These are phyloP conservation scores for Mrakia gelida DNA, from an alignment of 768 basidiomycete species.

Conservation along the genomic window DNA sequence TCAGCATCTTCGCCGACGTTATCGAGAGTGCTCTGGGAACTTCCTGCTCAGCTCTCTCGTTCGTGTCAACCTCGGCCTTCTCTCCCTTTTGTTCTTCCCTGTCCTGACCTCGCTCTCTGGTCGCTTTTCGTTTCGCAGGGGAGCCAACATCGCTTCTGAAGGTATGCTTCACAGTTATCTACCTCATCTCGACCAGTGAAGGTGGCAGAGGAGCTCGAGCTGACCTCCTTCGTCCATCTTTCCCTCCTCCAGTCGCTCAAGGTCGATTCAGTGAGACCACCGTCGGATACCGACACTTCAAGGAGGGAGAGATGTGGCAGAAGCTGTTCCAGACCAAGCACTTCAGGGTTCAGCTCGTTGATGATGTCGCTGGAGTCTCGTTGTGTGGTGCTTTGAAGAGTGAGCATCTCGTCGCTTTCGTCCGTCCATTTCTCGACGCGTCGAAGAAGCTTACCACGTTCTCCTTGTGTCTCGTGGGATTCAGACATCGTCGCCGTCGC, in stretches of 20 bases:
- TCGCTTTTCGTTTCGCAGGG: slow-evolving; percentile 35
- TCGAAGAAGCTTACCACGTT: neutral
- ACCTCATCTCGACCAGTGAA: neutral
- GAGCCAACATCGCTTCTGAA: slow-evolving; percentile 52
- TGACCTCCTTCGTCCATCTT: neutral
- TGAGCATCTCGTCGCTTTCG: slow-evolving; percentile 1
- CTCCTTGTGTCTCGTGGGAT: neutral
- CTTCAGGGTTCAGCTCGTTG: slow-evolving; percentile 48
- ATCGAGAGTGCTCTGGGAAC: slow-evolving; percentile 47
- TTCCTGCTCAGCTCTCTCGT: slow-evolving; percentile 45
- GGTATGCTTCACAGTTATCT: slow-evolving; percentile 30
- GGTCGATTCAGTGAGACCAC: slow-evolving; percentile 52
- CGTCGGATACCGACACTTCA: slow-evolving; percentile 47
- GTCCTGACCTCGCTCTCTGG: slow-evolving; percentile 7
- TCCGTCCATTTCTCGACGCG: neutral
- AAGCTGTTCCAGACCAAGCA: slow-evolving; percentile 46
- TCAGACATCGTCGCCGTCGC: slow-evolving; percentile 50
- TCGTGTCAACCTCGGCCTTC: neutral
- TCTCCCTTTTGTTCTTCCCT: neutral
- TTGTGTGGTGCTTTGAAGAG: slow-evolving; percentile 52
- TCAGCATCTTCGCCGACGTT: slow-evolving; percentile 49
- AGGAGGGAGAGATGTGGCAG: slow-evolving; percentile 49
- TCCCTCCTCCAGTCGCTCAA: slow-evolving; percentile 42
- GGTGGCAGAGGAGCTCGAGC: neutral
- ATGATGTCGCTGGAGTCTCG: slow-evolving; percentile 50